Evolutionary conservation across 768 basidiomycete species (phyloP).

Genomic region (Leccinum pellstonianum): DNA sequence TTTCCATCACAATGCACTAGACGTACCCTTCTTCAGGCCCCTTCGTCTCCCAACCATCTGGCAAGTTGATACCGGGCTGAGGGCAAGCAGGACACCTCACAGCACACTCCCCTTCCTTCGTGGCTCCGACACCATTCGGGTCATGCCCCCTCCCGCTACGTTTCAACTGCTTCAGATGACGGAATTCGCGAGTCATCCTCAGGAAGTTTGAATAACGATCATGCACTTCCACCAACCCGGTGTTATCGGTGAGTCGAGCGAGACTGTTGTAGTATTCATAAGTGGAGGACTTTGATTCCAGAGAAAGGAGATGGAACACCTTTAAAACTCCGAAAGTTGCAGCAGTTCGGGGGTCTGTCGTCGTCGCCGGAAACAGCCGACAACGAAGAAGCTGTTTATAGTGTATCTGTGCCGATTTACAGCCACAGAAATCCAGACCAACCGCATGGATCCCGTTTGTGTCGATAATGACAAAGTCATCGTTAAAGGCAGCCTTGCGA

Average conservation of each 20-base stretch:
- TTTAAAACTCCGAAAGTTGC: slow-evolving; percentile 1
- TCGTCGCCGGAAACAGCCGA: slow-evolving; percentile 1
- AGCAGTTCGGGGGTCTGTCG: neutral
- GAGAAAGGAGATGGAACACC: neutral
- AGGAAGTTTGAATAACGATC: too few relatives aligned
- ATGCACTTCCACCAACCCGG: too few relatives aligned
- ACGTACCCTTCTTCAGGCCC: too few relatives aligned
- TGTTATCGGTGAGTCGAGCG: neutral
- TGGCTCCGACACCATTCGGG: too few relatives aligned
- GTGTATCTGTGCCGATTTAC: neutral
- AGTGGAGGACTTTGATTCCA: neutral
- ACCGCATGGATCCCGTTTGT: neutral
- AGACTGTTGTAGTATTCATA: slow-evolving; percentile 3
- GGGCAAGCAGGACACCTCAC: too few relatives aligned
- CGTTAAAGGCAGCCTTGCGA: neutral
- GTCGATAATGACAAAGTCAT: slow-evolving; percentile 1
- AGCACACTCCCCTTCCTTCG: too few relatives aligned
- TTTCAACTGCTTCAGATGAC: too few relatives aligned
- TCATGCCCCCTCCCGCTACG: too few relatives aligned
- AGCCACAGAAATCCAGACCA: neutral
- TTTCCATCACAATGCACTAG: too few relatives aligned
- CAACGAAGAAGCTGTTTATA: slow-evolving; percentile 3
- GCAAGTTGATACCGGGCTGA: too few relatives aligned
- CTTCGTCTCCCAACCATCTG: too few relatives aligned
- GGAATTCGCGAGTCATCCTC: too few relatives aligned